phyloP scores from a whole-genome alignment of 106 monocot genomes.

The Dioscorea dumetorum region DNA sequence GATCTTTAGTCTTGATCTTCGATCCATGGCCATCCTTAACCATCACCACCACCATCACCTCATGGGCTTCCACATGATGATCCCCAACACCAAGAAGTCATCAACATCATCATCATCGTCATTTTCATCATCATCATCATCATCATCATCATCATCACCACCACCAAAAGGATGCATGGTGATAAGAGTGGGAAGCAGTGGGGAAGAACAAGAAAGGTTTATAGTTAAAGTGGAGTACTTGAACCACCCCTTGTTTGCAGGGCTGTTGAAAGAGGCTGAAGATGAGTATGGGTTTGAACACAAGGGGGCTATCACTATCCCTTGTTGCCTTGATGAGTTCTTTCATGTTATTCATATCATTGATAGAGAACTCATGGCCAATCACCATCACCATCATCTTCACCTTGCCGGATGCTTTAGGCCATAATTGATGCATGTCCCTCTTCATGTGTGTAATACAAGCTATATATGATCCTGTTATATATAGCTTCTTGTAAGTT shows the following conservation, averaged over 20 bases:
- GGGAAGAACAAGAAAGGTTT: background rate
- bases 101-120: no score
- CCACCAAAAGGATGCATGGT: slow-evolving; percentile 2
- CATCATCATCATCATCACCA: no score
- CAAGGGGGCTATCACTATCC: background rate
- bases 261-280: slow-evolving; percentile 3
- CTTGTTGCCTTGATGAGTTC: background rate
- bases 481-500: no score
- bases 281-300: slow-evolving; percentile 3
- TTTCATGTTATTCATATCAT: background rate
- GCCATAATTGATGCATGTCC: background rate
- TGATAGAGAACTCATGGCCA: background rate
- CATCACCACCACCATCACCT: no score
- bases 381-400: background rate
- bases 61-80: background rate
- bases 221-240: slow-evolving; percentile 2
- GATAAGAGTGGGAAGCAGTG: background rate
- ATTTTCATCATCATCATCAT: no score
- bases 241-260: slow-evolving; percentile 3
- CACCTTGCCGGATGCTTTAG: background rate
- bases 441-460: no score
- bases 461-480: no score
- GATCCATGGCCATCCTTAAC: background rate
- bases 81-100: background rate
- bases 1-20: background rate